These are phyloP conservation scores for Coemansia sp. DNA, from an alignment of 192 early-diverging fungal species.

Conservation along the genomic window DNA sequence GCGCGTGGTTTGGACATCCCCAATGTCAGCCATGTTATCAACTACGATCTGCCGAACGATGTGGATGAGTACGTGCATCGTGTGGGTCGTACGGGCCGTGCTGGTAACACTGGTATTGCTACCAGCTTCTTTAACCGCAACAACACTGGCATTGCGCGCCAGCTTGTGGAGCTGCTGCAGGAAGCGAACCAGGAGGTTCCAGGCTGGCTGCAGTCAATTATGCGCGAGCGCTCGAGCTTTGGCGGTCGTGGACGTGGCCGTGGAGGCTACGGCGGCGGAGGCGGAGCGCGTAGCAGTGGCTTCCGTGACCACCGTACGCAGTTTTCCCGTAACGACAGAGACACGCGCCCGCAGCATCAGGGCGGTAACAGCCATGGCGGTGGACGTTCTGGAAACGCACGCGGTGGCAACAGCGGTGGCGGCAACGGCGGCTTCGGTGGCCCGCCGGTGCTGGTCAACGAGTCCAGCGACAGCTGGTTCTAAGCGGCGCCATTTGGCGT, in stretches of 20 bases:
- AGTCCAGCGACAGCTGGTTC: slow-evolving; percentile 64
- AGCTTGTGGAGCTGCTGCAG: slow-evolving; percentile 80
- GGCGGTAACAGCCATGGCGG: slow-evolving; percentile 5
- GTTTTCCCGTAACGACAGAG: slow-evolving; percentile 37
- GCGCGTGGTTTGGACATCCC: slow-evolving; percentile 91
- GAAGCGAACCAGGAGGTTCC: slow-evolving; percentile 96
- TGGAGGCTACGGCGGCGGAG: slow-evolving; percentile 38
- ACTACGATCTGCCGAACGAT: slow-evolving; percentile 94
- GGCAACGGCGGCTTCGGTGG: slow-evolving; percentile 8
- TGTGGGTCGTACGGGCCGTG: slow-evolving; percentile 97
- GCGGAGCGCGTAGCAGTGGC: slow-evolving; percentile 25
- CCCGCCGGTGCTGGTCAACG: slow-evolving; percentile 39
- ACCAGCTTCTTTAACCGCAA: slow-evolving; percentile 94
- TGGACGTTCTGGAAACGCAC: slow-evolving; percentile 5
- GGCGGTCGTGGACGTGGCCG: slow-evolving; percentile 56
- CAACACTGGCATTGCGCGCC: slow-evolving; percentile 78
- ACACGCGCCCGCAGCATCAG: slow-evolving; percentile 25
- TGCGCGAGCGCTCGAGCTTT: slow-evolving; percentile 57
- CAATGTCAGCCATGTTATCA: slow-evolving; percentile 84
- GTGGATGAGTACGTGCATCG: slow-evolving; percentile 99
- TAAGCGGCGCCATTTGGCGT: slow-evolving; percentile 21
- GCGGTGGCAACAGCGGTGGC: slow-evolving; percentile 12
- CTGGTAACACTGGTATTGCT: slow-evolving; percentile 88
- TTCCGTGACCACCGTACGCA: slow-evolving; percentile 36
- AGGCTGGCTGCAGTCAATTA: slow-evolving; percentile 70